These are phyloP conservation scores for Neostapfia colusana DNA, from an alignment of 176 grass and related monocot genomes.

Conservation along the genomic window DNA sequence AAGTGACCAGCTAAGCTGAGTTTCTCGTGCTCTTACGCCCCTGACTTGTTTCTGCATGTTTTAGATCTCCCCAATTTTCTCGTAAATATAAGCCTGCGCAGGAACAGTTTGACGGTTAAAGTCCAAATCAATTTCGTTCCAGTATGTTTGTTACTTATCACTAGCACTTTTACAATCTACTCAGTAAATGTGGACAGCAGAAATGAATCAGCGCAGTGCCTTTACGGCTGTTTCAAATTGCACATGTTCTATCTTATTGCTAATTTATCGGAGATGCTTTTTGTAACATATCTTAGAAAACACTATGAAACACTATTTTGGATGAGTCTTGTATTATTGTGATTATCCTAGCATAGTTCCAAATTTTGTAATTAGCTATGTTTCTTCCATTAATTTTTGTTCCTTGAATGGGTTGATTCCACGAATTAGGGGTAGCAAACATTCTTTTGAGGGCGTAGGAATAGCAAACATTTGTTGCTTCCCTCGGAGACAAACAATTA, in stretches of 20 bases:
- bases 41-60: background rate
- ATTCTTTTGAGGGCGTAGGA: no score
- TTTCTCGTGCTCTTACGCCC: background rate
- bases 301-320: no score
- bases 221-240: background rate
- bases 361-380: background rate
- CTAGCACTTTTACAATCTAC: background rate
- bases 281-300: no score
- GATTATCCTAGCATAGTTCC: background rate
- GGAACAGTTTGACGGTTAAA: background rate
- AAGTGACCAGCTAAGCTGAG: background rate
- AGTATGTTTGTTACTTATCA: background rate
- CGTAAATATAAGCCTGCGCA: background rate
- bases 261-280: background rate
- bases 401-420: background rate
- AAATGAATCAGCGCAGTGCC: background rate
- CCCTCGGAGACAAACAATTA: background rate
- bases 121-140: background rate
- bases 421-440: no score
- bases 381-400: background rate
- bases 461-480: background rate
- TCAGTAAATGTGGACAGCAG: no score
- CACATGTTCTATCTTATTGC: background rate
- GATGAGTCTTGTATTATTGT: no score
- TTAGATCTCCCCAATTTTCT: background rate